Base-by-base conservation (phyloP, 1,284 basidiomycete genomes). In the Leccinum pachyderme region DNA sequence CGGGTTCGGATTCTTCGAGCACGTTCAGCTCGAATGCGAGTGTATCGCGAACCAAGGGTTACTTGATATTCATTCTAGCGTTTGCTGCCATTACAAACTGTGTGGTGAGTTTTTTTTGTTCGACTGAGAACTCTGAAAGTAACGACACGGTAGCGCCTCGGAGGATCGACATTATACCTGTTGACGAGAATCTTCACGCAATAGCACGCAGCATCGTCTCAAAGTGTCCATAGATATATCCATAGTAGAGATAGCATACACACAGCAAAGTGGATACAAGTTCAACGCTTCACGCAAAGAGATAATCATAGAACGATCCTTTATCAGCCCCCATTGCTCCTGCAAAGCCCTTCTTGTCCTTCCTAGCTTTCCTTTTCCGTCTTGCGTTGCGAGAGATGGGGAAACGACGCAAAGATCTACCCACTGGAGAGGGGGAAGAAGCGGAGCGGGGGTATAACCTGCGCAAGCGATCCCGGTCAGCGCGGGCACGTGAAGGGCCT, bases 71-170 rank as follows among this genome's bases (percentile, higher is more conserved):
- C 68, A 86, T 94, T 59, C 79, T 94, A 29, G 78, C 81, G 15
- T 92, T 93, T 63, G 89, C 91, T 22, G 87, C 89, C 2, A 78
- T 91, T 54, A 86, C 85, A 15, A 91, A 87, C 64, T 71, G 79
- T 51, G 82, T 89, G 60, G 77, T 78, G 56, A 63, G 78, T 66
- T 39, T 27, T 33, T 43, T 11, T 39, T 22, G 44, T 11, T 37
- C 8, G 18, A 11, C 5, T 11, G 37, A 45, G 13, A 29, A 15
- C n/a, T 18, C 9, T 35, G n/a, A 27, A 48, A 8, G 47, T n/a
- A 9, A 49, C n/a, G 7, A 35, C 46, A 31, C 39, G 12, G 58
- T 18, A 79, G 77, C 80, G 87, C 24, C 82, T 90, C 63, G 61
- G 79, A 43, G 86, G 84, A 25, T 85, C 86, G 6, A 84, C 82